These are phyloP conservation scores for Hymenoscyphus salicellus DNA, from an alignment of 2,329 filamentous ascomycete species.

Conservation along the genomic window DNA sequence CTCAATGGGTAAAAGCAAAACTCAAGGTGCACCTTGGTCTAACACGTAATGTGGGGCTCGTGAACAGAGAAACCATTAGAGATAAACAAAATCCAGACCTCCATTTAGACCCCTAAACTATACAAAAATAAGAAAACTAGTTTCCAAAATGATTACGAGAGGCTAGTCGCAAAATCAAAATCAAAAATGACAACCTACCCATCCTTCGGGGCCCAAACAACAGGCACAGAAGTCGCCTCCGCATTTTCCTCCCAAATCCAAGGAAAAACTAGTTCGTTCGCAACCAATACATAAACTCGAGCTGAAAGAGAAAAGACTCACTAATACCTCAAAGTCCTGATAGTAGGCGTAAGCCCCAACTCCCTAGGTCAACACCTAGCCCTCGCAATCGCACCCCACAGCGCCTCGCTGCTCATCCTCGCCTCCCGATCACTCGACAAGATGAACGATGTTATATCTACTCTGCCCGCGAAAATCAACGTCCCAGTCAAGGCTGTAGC, in stretches of 20 bases:
- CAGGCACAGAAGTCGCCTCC: slow-evolving; percentile 38
- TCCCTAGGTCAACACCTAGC: slow-evolving; percentile 20
- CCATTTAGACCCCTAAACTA: not conserved
- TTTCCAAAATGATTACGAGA: not conserved
- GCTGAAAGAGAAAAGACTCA: not conserved
- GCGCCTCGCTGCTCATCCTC: slow-evolving; percentile 20
- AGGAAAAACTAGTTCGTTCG: slow-evolving; percentile 34
- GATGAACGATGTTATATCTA: slow-evolving; percentile 16
- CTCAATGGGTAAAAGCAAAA: too few relatives aligned
- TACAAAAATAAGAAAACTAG: too few relatives aligned
- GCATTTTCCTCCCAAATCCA: slow-evolving; percentile 32
- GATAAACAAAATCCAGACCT: not conserved
- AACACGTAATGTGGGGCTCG: too few relatives aligned
- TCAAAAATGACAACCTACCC: slow-evolving; percentile 16
- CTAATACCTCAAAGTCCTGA: slow-evolving; percentile 13
- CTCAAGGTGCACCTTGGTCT: too few relatives aligned
- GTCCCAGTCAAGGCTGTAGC: slow-evolving; percentile 1
- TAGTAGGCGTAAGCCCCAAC: slow-evolving; percentile 19
- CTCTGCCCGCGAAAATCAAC: slow-evolving; percentile 6
- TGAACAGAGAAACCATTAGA: not conserved
- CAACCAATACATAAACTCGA: not conserved
- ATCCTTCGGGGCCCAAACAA: slow-evolving; percentile 36
- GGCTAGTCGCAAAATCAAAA: not conserved
- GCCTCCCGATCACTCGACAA: slow-evolving; percentile 23
- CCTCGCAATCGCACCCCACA: slow-evolving; percentile 25